Percentiles rank a stretch among this genome's conserved stretches.
phyloP scores from a whole-genome alignment of 2,329 filamentous ascomycete species.

The Cordyceps tenuipes region DNA sequence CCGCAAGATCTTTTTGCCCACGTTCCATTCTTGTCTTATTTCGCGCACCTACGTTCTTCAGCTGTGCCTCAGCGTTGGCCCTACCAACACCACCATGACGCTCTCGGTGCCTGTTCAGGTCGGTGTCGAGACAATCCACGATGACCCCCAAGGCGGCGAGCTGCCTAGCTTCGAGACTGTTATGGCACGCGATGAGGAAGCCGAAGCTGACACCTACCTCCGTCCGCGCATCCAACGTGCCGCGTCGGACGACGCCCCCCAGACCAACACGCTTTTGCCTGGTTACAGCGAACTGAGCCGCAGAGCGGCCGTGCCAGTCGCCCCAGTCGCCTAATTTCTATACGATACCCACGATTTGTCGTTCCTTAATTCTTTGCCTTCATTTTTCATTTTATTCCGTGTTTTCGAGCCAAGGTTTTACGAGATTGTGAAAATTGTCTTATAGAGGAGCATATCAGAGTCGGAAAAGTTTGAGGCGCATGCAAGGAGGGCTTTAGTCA shows the following conservation, averaged over 20 bases:
- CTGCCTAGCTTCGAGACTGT: slow-evolving; percentile 44
- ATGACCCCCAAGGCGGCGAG: slow-evolving; percentile 25
- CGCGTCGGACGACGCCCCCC: slow-evolving; percentile 23
- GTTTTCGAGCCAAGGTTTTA: not conserved
- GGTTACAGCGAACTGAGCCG: slow-evolving; percentile 29
- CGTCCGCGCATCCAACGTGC: slow-evolving; percentile 31
- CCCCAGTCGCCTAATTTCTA: slow-evolving; percentile 6
- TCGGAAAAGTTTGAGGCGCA: not conserved
- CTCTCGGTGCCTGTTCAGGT: slow-evolving; percentile 44
- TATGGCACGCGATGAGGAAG: slow-evolving; percentile 32
- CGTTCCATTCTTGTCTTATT: slow-evolving; percentile 50
- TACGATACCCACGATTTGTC: slow-evolving; percentile 8
- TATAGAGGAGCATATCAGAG: not conserved
- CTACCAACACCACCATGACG: slow-evolving; percentile 34
- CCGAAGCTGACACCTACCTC: slow-evolving; percentile 35
- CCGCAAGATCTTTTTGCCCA: slow-evolving; percentile 45
- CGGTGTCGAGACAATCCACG: slow-evolving; percentile 32
- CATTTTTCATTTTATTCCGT: not conserved
- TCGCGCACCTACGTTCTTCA: slow-evolving; percentile 47
- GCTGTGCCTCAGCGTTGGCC: slow-evolving; percentile 35
- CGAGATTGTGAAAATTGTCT: slow-evolving; percentile 4
- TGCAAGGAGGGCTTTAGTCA: not conserved
- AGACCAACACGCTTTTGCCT: slow-evolving; percentile 28
- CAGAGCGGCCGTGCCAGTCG: slow-evolving; percentile 15
- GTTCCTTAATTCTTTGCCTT: not conserved